These are phyloP conservation scores for Wickerhamiella vanderwaltii DNA, from an alignment of 805 yeast genomes.

Conservation along the genomic window DNA sequence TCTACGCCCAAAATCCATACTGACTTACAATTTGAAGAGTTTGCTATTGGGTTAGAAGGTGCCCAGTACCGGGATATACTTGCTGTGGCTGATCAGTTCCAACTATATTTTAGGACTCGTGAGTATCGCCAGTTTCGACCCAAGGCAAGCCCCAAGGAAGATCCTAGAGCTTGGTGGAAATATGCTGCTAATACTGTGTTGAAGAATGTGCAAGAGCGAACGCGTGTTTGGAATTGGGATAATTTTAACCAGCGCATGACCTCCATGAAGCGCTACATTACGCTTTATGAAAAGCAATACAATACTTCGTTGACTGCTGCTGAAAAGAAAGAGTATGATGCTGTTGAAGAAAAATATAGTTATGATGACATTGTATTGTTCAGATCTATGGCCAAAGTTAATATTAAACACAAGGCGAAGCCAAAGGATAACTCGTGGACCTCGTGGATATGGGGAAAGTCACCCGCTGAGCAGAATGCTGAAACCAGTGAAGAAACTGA, in stretches of 20 bases:
- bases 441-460: conserved; percentile 19
- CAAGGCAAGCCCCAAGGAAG: conserved; percentile 34
- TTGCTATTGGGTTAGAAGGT: conserved; percentile 76
- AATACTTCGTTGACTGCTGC: conserved; percentile 24
- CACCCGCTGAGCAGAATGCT: conserved; percentile 12
- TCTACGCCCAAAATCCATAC: conserved; percentile 48
- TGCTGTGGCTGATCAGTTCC: conserved; percentile 69
- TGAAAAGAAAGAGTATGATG: conserved; percentile 33
- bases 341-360: conserved; percentile 46
- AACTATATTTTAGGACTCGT: conserved; percentile 63
- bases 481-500: conserved; percentile 17
- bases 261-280: conserved; percentile 54
- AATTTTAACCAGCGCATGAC: conserved; percentile 59
- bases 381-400: conserved; percentile 63
- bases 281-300: conserved; percentile 53
- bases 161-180: conserved; percentile 69
- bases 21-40: conserved; percentile 72
- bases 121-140: conserved; percentile 69
- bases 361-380: conserved; percentile 79
- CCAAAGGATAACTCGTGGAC: conserved; percentile 19
- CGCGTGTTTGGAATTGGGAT: conserved; percentile 83
- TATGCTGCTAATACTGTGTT: conserved; percentile 70
- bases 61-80: conserved; percentile 73
- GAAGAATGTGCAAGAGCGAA: conserved; percentile 68
- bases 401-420: conserved; percentile 45